Conservation (phyloP, 2,329 filamentous ascomycete genomes). For the Xylariaceae sp. region DNA sequence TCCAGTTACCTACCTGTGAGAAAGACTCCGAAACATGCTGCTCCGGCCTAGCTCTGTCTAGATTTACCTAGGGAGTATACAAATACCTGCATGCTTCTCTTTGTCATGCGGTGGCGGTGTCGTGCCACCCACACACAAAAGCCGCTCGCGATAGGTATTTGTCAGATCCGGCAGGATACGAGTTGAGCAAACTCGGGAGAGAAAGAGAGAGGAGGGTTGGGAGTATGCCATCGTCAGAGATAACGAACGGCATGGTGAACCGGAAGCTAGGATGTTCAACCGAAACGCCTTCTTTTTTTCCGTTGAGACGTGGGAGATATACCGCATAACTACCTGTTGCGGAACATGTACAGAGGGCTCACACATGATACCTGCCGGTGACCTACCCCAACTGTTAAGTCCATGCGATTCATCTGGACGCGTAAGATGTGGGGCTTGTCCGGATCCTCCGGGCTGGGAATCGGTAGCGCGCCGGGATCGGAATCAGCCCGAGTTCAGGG, state of each 20-base stretch:
- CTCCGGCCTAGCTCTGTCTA: too few species aligned
- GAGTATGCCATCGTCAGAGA: too few species aligned
- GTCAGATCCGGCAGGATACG: background rate
- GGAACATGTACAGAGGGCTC: too few species aligned
- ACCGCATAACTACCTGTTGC: too few species aligned
- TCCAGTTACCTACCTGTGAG: too few species aligned
- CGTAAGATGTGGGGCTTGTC: background rate
- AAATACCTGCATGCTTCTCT: background rate
- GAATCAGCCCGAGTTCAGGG: background rate
- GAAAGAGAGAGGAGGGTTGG: too few species aligned
- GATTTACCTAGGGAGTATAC: background rate
- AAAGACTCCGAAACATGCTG: too few species aligned
- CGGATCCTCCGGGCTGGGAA: background rate
- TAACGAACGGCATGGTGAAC: too few species aligned
- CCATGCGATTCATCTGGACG: background rate
- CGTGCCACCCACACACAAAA: background rate
- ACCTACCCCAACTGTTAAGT: background rate
- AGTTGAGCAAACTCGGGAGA: too few species aligned
- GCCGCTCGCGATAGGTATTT: background rate
- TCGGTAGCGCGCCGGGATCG: background rate
- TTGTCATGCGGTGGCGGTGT: background rate
- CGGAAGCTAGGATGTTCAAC: too few species aligned
- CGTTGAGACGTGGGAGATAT: too few species aligned
- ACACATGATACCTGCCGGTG: background rate
- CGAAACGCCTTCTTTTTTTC: too few species aligned